Evolutionary conservation across 2,329 filamentous ascomycete genomes (phyloP).

Genomic region (Colletotrichum sp.): DNA sequence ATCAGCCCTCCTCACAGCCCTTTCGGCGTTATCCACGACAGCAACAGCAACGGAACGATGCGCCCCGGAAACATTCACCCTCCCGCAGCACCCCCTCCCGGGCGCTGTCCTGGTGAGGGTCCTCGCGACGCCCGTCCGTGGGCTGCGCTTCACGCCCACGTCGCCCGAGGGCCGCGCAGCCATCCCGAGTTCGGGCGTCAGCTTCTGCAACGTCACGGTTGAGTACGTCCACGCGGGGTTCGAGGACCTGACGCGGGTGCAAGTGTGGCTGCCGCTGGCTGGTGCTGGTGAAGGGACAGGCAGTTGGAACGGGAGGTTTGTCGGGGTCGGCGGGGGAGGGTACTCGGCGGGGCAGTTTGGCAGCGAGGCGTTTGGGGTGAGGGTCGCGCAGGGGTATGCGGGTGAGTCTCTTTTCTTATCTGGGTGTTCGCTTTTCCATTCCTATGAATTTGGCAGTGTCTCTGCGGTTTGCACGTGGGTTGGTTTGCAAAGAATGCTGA

Average conservation of each 20-base stretch:
- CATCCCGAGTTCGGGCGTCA: conserved; percentile 17
- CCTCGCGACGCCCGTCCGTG: neutral
- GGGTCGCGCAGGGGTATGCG: conserved; percentile 13
- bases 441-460: neutral
- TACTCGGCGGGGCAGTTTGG: conserved; percentile 28
- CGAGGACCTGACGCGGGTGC: conserved; percentile 28
- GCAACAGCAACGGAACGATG: neutral
- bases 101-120: neutral
- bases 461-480: neutral
- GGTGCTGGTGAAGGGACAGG: neutral
- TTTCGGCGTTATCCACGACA: neutral
- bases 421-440: neutral
- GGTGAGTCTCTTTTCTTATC: neutral
- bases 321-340: conserved; percentile 34
- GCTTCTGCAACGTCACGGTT: conserved; percentile 29
- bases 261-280: conserved; percentile 28
- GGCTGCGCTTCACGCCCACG: neutral
- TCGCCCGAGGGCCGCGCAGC: conserved; percentile 17
- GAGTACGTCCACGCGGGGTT: conserved; percentile 29
- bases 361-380: conserved; percentile 6
- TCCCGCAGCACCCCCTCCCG: neutral
- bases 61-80: neutral
- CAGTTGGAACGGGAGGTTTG: conserved; percentile 34
- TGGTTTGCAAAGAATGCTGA: neutral
- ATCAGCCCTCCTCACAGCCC: neutral